Conservation (phyloP, 2,329 filamentous ascomycete genomes). For the Fusarium setosum region DNA sequence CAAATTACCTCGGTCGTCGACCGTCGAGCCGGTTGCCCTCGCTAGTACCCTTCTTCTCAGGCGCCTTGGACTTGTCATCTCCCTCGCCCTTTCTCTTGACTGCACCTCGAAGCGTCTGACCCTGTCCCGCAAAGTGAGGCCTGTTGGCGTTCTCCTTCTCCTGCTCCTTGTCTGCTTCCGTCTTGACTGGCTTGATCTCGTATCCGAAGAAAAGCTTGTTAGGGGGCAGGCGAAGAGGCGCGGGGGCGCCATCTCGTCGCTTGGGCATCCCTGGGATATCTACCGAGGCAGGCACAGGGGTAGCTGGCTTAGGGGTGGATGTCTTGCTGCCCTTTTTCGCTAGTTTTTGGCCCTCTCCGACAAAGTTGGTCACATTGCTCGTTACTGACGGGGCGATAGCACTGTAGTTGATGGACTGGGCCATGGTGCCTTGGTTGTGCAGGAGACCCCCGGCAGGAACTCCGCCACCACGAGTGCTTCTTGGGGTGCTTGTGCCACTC, state of each 20-base stretch:
- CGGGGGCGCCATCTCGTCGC: constrained; percentile 78
- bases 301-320: constrained; percentile 72
- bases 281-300: constrained; percentile 66
- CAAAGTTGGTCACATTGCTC: constrained; percentile 81
- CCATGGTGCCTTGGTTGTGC: constrained; percentile 92
- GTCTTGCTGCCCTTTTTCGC: constrained; percentile 84
- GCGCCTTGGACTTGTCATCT: constrained; percentile 59
- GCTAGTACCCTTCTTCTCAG: constrained; percentile 58
- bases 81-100: constrained; percentile 76
- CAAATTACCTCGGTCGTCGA: constrained; percentile 46
- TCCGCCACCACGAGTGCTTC: constrained; percentile 69
- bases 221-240: constrained; percentile 84
- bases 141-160: constrained; percentile 72
- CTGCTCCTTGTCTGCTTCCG: constrained; percentile 76
- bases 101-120: constrained; percentile 79
- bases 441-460: constrained; percentile 78
- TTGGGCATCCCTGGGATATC: constrained; percentile 47
- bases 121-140: constrained; percentile 85
- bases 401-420: constrained; percentile 96
- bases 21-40: constrained; percentile 60
- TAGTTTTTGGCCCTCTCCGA: constrained; percentile 84
- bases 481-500: constrained; percentile 89
- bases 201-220: constrained; percentile 98
- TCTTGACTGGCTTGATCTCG: constrained; percentile 88
- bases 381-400: constrained; percentile 85